A percentile compares a stretch with the other conserved stretches of the same genome.
Evolutionary conservation across 441 rosid species (phyloP).

Genomic region (Breynia disticha): DNA sequence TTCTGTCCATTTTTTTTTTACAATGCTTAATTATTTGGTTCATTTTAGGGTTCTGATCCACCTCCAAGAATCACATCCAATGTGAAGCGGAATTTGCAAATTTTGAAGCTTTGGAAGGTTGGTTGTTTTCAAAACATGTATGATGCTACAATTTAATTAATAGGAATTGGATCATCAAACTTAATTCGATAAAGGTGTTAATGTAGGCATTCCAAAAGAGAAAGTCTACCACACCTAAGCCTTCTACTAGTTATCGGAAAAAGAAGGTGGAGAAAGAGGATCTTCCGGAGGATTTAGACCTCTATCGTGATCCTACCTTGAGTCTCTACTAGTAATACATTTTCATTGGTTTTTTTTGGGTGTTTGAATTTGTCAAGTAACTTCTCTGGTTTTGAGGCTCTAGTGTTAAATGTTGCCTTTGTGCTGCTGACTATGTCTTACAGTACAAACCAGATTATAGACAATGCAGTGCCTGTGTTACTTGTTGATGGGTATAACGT

Average conservation of each 20-base stretch:
- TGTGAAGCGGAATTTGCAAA: slow-evolving; percentile 79
- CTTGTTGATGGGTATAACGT: slow-evolving; percentile 96
- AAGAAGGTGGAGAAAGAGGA: slow-evolving; percentile 69
- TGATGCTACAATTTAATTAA: too few species aligned
- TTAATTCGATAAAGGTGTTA: not conserved
- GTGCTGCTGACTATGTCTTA: slow-evolving; percentile 22
- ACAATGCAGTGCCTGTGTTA: slow-evolving; percentile 63
- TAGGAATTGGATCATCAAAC: not conserved
- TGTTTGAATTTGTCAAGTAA: slow-evolving; percentile 7
- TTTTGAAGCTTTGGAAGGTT: slow-evolving; percentile 75
- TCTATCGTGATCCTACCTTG: slow-evolving; percentile 62
- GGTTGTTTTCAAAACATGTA: not conserved
- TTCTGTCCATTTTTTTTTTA: not conserved
- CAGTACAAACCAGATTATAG: slow-evolving; percentile 71
- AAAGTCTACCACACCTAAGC: slow-evolving; percentile 48
- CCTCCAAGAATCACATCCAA: slow-evolving; percentile 87
- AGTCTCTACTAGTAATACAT: slow-evolving; percentile 70
- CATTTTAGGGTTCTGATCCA: slow-evolving; percentile 43
- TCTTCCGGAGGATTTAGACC: slow-evolving; percentile 48
- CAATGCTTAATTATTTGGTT: slow-evolving; percentile 6
- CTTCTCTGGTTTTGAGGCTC: slow-evolving; percentile 12
- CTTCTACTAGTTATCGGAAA: slow-evolving; percentile 80
- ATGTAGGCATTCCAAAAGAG: slow-evolving; percentile 58
- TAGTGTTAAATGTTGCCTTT: slow-evolving; percentile 12
- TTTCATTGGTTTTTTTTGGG: slow-evolving; percentile 20